Percentiles rank a stretch among this genome's conserved stretches.
Conservation (phyloP, 371 early-diverging fungal genomes). For the Circinella umbellata region DNA sequence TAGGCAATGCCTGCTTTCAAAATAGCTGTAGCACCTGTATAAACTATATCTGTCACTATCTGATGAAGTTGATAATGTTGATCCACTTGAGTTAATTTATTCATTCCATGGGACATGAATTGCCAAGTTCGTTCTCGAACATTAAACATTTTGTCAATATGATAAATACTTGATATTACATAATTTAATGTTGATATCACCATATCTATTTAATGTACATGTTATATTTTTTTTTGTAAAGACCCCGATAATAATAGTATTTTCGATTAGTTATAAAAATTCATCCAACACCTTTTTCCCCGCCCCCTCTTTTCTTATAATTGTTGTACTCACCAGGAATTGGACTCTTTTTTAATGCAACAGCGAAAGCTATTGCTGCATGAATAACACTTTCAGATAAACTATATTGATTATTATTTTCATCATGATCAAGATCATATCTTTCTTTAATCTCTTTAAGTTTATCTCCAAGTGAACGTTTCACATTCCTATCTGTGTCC, state of each 20-base stretch:
- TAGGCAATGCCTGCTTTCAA: conserved; percentile 68
- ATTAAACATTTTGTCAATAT: conserved; percentile 56
- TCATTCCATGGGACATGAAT: conserved; percentile 48
- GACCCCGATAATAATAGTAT: no score
- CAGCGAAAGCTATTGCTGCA: conserved; percentile 44
- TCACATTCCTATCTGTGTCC: conserved; percentile 50
- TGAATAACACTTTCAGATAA: conserved; percentile 8
- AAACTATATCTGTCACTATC: conserved; percentile 53
- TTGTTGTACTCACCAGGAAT: conserved; percentile 48
- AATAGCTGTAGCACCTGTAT: conserved; percentile 55
- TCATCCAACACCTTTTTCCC: no score
- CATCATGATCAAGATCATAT: conserved; percentile 19
- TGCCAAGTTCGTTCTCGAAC: conserved; percentile 60
- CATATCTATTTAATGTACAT: conserved; percentile 32
- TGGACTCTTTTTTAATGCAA: conserved; percentile 70
- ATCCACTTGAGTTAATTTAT: conserved; percentile 59
- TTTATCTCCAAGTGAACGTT: conserved; percentile 42
- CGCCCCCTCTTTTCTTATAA: no score
- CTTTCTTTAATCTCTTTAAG: conserved; percentile 31
- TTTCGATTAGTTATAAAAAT: no score
- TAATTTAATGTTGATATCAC: conserved; percentile 46
- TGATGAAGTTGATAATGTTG: conserved; percentile 65
- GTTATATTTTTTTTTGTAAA: no score
- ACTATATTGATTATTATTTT: conserved; percentile 17
- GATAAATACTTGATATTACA: conserved; percentile 42